Evolutionary conservation across 768 basidiomycete genomes (phyloP).

Genomic region (Amanita fuliginea): DNA sequence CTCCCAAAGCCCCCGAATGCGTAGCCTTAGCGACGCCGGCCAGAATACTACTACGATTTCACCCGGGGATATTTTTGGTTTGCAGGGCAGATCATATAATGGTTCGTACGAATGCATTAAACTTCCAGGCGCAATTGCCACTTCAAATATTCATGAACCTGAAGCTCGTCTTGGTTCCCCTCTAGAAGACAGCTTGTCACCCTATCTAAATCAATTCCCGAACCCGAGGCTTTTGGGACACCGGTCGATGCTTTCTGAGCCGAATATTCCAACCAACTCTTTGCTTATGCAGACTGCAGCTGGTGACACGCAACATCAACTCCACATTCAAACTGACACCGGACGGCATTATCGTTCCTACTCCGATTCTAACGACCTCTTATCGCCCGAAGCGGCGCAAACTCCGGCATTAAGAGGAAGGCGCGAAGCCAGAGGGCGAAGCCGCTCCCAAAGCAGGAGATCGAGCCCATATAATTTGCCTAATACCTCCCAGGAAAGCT

Average conservation of each 20-base stretch:
- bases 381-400: constrained; percentile 3
- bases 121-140: neutral
- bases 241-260: constrained; percentile 1
- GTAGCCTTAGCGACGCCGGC: neutral
- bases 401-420: neutral
- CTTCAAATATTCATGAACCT: neutral
- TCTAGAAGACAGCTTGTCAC: neutral
- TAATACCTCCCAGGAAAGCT: constrained; percentile 1
- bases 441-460: constrained; percentile 2
- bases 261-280: neutral
- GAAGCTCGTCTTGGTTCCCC: neutral
- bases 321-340: neutral
- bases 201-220: neutral
- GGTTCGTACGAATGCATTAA: constrained; percentile 1
- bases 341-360: neutral
- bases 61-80: neutral
- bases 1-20: neutral
- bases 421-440: neutral
- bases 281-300: neutral
- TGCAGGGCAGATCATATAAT: neutral
- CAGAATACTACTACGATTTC: neutral
- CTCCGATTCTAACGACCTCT: neutral
- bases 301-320: neutral
- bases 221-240: constrained; percentile 1
- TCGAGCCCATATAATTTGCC: neutral